Evolutionary conservation across 345 rosid genomes (phyloP).

Genomic region (Draba incana): DNA sequence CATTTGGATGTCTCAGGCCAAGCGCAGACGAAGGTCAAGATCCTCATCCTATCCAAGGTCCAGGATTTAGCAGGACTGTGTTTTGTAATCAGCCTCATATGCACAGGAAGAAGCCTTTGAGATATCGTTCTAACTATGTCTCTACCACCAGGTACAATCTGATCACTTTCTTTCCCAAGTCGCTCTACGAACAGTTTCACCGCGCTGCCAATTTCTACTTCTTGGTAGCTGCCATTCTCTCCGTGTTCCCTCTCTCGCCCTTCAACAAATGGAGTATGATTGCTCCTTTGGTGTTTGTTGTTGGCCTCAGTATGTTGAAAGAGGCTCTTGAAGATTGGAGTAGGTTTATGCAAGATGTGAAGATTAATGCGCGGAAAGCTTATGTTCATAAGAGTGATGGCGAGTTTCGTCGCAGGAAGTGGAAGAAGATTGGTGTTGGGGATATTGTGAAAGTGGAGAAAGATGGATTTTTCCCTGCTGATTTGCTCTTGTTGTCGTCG

Average conservation of each 20-base stretch:
- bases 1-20: slow-evolving; percentile 79
- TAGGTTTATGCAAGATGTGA: slow-evolving; percentile 88
- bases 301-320: slow-evolving; percentile 93
- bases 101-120: slow-evolving; percentile 72
- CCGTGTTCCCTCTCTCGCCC: slow-evolving; percentile 77
- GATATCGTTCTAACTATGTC: slow-evolving; percentile 74
- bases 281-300: slow-evolving; percentile 82
- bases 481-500: slow-evolving; percentile 80
- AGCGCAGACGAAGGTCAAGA: slow-evolving; percentile 46
- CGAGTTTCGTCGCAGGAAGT: slow-evolving; percentile 56
- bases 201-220: slow-evolving; percentile 96
- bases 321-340: slow-evolving; percentile 97
- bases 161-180: slow-evolving; percentile 79
- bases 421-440: slow-evolving; percentile 85
- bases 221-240: slow-evolving; percentile 77
- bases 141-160: slow-evolving; percentile 87
- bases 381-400: slow-evolving; percentile 67
- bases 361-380: slow-evolving; percentile 75
- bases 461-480: slow-evolving; percentile 91
- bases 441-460: slow-evolving; percentile 87
- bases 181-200: slow-evolving; percentile 87
- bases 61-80: slow-evolving; percentile 71
- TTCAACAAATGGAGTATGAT: slow-evolving; percentile 90
- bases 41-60: slow-evolving; percentile 67
- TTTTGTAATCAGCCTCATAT: slow-evolving; percentile 74